Conservation (phyloP, 345 rosid genomes). For the Arabidopsis arenosa region DNA sequence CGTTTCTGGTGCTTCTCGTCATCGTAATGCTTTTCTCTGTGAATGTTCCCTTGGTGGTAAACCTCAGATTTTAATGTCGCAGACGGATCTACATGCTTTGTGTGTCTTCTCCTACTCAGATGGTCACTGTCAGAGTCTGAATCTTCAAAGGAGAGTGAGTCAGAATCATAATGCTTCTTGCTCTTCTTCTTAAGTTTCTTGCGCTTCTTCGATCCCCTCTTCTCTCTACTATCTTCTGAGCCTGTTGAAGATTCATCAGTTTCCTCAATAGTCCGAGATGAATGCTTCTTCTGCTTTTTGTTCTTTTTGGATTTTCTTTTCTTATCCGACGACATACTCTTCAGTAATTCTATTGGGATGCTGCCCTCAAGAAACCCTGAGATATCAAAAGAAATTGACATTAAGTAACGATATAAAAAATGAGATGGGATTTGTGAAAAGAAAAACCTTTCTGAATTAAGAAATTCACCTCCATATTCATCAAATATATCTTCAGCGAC, state of each 20-base stretch:
- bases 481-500: conserved; percentile 98
- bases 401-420: conserved; percentile 24
- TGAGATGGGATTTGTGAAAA: not conserved
- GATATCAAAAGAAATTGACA: conserved; percentile 20
- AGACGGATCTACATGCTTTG: conserved; percentile 40
- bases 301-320: conserved; percentile 56
- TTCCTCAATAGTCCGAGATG: conserved; percentile 52
- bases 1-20: conserved; percentile 30
- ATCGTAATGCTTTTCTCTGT: conserved; percentile 42
- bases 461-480: conserved; percentile 85
- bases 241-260: conserved; percentile 50
- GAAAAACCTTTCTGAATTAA: conserved; percentile 13
- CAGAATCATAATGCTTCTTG: conserved; percentile 51
- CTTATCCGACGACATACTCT: conserved; percentile 52
- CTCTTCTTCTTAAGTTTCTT: conserved; percentile 52
- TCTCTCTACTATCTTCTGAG: conserved; percentile 43
- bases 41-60: conserved; percentile 41
- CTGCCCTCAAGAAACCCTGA: conserved; percentile 79
- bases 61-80: conserved; percentile 32
- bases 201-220: conserved; percentile 49
- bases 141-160: conserved; percentile 48
- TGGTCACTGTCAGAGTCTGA: conserved; percentile 46
- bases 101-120: conserved; percentile 46
- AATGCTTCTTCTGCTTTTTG: conserved; percentile 54
- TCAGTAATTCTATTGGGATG: conserved; percentile 69